Conservation (phyloP, 148 eudicot genomes). For the Limonium bicolor region DNA sequence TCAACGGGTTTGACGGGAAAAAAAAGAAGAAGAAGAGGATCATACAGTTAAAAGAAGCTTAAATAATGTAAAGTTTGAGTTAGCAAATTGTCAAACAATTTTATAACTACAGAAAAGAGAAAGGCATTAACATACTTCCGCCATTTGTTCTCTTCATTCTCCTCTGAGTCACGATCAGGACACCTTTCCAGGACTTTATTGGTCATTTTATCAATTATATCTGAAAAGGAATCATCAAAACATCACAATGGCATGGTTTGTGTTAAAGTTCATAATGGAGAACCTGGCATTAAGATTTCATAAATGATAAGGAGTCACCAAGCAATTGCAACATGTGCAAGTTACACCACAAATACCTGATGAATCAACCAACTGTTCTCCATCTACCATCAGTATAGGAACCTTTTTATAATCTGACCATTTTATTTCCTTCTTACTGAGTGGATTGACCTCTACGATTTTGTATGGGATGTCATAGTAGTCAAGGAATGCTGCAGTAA, state of each 20-base stretch:
- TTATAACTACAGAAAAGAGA: not conserved
- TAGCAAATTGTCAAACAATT: not conserved
- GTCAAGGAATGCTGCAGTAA: slow-evolving; percentile 94
- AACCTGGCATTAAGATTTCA: no score
- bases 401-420: slow-evolving; percentile 98
- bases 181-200: slow-evolving; percentile 21
- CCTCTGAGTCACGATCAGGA: slow-evolving; percentile 8
- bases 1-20: no score
- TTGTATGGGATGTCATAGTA: slow-evolving; percentile 79
- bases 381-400: slow-evolving; percentile 80
- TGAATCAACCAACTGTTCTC: slow-evolving; percentile 75
- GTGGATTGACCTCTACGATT: slow-evolving; percentile 90
- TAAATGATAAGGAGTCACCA: no score
- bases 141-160: slow-evolving; percentile 70
- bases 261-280: no score
- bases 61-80: not conserved
- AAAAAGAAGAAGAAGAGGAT: not conserved
- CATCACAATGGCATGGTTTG: no score
- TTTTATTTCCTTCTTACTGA: slow-evolving; percentile 87
- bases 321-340: no score
- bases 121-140: slow-evolving; percentile 28
- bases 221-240: slow-evolving; percentile 22
- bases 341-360: slow-evolving; percentile 41
- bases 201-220: slow-evolving; percentile 43
- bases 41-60: not conserved